Conservation (phyloP, 1,284 basidiomycete species). For the Ganoderma lucidum region DNA sequence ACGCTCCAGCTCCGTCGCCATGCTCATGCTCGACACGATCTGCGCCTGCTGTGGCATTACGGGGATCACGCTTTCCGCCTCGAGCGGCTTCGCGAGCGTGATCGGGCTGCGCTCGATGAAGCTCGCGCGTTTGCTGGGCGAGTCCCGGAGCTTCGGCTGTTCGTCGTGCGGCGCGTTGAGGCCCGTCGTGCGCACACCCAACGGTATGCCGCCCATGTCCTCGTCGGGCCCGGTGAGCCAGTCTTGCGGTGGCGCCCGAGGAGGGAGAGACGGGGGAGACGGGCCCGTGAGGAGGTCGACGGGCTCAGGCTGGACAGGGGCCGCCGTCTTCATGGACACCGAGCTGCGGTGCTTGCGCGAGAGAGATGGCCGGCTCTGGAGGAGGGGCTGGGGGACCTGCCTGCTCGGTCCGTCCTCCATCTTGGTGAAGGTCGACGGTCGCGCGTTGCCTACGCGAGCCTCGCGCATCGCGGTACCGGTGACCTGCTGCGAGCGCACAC, state of each 20-base stretch:
- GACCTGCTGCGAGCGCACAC: slow-evolving; percentile 56
- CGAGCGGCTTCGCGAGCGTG: slow-evolving; percentile 52
- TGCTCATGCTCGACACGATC: slow-evolving; percentile 5
- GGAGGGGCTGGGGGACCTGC: slow-evolving; percentile 18
- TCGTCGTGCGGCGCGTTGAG: slow-evolving; percentile 20
- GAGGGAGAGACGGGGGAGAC: slow-evolving; percentile 35
- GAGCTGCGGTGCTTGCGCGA: slow-evolving; percentile 37
- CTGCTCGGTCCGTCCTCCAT: slow-evolving; percentile 29
- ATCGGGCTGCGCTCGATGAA: slow-evolving; percentile 62
- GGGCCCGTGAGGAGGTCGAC: slow-evolving; percentile 26
- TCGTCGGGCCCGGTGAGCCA: slow-evolving; percentile 78
- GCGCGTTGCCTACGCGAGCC: slow-evolving; percentile 35
- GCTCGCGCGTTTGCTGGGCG: slow-evolving; percentile 75
- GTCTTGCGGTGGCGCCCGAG: slow-evolving; percentile 53
- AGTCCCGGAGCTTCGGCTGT: slow-evolving; percentile 64
- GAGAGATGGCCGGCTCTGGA: slow-evolving; percentile 33
- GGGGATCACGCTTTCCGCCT: slow-evolving; percentile 49
- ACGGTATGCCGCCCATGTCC: slow-evolving; percentile 33
- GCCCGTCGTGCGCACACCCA: slow-evolving; percentile 18
- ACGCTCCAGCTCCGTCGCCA: slow-evolving; percentile 28
- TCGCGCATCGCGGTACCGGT: slow-evolving; percentile 65
- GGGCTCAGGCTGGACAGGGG: slow-evolving; percentile 20
- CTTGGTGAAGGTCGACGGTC: slow-evolving; percentile 33
- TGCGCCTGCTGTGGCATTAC: slow-evolving; percentile 24
- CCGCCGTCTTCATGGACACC: slow-evolving; percentile 28